Conservation (phyloP, 2,329 filamentous ascomycete species). For the Ophiocordyceps camponoti-saundersi region DNA sequence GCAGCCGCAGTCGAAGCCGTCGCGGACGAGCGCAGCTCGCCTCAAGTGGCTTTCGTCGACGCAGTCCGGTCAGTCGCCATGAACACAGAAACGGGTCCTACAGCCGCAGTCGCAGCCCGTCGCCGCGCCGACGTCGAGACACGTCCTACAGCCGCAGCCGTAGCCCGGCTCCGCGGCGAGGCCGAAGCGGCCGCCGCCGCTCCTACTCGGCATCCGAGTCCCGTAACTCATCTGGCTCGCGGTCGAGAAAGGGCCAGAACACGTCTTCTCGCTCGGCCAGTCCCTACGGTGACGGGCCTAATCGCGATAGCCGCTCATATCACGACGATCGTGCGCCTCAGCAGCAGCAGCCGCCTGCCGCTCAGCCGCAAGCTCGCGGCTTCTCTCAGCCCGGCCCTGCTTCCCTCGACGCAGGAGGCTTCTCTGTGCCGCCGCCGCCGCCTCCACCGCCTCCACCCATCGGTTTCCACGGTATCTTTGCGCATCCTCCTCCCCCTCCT, state of each 20-base stretch:
- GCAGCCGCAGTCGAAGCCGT: conserved; percentile 8
- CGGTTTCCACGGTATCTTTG: conserved; percentile 24
- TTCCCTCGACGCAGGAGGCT: neutral
- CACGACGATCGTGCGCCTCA: conserved; percentile 10
- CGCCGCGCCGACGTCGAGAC: neutral
- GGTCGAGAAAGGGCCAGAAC: conserved; percentile 2
- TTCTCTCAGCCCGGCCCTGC: neutral
- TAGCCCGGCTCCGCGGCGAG: conserved; percentile 3
- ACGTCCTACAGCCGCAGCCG: conserved; percentile 13
- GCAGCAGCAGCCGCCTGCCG: conserved; percentile 3
- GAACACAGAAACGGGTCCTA: neutral
- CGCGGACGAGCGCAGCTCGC: too few species aligned
- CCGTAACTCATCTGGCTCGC: conserved; percentile 2
- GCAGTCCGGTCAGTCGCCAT: conserved; percentile 7
- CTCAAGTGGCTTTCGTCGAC: conserved; percentile 8
- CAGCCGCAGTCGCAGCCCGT: conserved; percentile 15
- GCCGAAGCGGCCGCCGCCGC: conserved; percentile 6
- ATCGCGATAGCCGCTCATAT: neutral
- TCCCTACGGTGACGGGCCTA: conserved; percentile 2
- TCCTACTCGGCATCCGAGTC: conserved; percentile 9
- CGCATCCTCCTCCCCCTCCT: conserved; percentile 13
- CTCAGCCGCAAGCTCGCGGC: neutral
- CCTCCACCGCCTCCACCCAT: conserved; percentile 11
- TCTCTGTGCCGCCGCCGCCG: conserved; percentile 1
- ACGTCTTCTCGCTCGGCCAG: conserved; percentile 8